Conservation (phyloP, 768 basidiomycete species). For the Mycena venus region DNA sequence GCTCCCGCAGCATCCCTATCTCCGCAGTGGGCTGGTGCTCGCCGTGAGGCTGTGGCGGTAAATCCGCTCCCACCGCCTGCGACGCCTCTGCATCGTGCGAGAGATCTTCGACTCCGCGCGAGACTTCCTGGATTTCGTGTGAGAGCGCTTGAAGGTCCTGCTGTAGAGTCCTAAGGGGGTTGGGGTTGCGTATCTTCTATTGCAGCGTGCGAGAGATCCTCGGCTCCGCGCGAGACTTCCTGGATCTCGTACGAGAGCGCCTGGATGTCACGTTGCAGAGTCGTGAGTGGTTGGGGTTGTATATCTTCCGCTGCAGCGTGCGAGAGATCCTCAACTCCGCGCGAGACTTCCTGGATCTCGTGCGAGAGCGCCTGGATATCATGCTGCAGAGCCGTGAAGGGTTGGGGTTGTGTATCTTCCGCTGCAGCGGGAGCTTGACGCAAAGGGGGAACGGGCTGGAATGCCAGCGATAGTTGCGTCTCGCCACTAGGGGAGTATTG, state of each 20-base stretch:
- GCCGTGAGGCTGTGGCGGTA: not conserved
- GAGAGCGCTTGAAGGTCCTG: not conserved
- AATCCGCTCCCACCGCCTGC: not conserved
- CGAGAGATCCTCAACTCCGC: no score
- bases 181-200: not conserved
- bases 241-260: no score
- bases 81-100: not conserved
- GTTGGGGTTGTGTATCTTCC: not conserved
- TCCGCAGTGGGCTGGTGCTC: not conserved
- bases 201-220: no score
- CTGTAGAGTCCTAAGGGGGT: not conserved
- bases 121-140: not conserved
- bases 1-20: not conserved
- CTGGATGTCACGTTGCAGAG: no score
- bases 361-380: not conserved
- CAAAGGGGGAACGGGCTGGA: not conserved
- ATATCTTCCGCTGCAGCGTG: no score
- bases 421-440: not conserved
- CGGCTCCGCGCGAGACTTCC: no score
- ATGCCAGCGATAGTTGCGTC: not conserved
- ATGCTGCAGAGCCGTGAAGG: not conserved
- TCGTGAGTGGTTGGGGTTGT: no score
- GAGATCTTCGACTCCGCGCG: not conserved
- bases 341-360: not conserved
- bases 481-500: not conserved